Percentiles rank a stretch among this genome's conserved stretches.
These are phyloP conservation scores for Astrocystis sublimbata DNA, from an alignment of 495 filamentous ascomycete genomes.

Conservation along the genomic window DNA sequence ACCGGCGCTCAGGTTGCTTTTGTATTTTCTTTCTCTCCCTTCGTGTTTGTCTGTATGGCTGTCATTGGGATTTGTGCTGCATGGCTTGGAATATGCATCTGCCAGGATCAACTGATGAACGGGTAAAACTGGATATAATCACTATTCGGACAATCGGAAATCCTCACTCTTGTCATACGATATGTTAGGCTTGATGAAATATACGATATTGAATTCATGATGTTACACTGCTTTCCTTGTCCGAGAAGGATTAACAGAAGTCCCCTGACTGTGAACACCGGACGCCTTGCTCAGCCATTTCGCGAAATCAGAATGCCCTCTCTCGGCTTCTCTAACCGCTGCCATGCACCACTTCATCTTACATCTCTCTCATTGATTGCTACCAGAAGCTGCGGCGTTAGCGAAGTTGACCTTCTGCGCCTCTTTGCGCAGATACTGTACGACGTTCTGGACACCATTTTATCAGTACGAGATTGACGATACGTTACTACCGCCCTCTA, in stretches of 20 bases:
- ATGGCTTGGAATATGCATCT: not conserved
- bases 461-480: no score
- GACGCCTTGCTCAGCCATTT: constrained; percentile 3
- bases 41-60: not conserved
- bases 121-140: not conserved
- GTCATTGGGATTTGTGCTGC: no score
- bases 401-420: constrained; percentile 44
- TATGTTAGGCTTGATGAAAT: not conserved
- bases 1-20: constrained; percentile 7
- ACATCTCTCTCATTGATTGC: constrained; percentile 21
- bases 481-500: not conserved
- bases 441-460: constrained; percentile 62
- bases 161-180: not conserved
- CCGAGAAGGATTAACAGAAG: not conserved
- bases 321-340: no score
- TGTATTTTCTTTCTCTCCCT: not conserved
- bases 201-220: not conserved
- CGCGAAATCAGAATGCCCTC: no score
- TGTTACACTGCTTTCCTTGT: not conserved
- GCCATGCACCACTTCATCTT: no score
- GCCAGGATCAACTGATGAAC: not conserved
- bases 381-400: constrained; percentile 23
- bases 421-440: constrained; percentile 71
- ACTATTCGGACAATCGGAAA: not conserved
- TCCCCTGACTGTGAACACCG: not conserved